phyloP scores from a whole-genome alignment of 2,329 filamentous ascomycete species.

The Aspergillus awamori region DNA sequence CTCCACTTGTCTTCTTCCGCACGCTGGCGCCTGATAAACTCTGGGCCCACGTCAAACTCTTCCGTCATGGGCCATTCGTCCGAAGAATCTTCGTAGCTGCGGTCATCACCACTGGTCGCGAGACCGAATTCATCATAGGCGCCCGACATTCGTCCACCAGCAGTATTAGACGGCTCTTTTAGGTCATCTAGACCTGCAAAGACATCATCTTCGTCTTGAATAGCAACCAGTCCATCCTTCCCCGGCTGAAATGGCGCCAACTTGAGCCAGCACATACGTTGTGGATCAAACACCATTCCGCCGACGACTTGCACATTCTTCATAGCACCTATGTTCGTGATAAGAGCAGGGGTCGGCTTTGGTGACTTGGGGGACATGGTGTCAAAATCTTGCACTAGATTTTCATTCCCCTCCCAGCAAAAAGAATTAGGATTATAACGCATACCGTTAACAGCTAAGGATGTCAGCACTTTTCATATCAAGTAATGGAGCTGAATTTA shows the following conservation, averaged over 20 bases:
- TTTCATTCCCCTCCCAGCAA: conserved; percentile 96
- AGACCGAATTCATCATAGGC: conserved; percentile 31
- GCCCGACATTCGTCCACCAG: conserved; percentile 26
- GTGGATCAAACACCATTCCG: conserved; percentile 98
- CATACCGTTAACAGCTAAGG: conserved; percentile 86
- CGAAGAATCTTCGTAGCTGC: conserved; percentile 48
- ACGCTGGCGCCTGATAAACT: conserved; percentile 84
- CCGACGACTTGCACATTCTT: conserved; percentile 91
- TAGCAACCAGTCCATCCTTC: conserved; percentile 46
- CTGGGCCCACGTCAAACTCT: conserved; percentile 95
- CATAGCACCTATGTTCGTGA: conserved; percentile 82
- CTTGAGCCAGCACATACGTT: conserved; percentile 97
- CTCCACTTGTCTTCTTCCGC: conserved; percentile 93
- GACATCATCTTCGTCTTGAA: conserved; percentile 87
- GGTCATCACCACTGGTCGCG: conserved; percentile 40
- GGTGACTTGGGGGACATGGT: conserved; percentile 48
- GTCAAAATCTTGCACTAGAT: conserved; percentile 76
- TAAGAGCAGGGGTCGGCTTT: conserved; percentile 66
- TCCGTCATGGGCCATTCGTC: conserved; percentile 88
- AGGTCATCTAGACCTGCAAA: conserved; percentile 95
- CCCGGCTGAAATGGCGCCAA: conserved; percentile 55
- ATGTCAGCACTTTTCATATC: conserved; percentile 14
- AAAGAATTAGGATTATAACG: conserved; percentile 86
- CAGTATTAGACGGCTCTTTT: conserved; percentile 61
- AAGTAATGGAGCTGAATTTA: conserved; percentile 51